Percentiles rank a stretch among this genome's conserved stretches.
These are phyloP conservation scores for Syncephalastrum contaminatum DNA, from an alignment of 371 early-diverging fungal genomes.

Conservation along the genomic window DNA sequence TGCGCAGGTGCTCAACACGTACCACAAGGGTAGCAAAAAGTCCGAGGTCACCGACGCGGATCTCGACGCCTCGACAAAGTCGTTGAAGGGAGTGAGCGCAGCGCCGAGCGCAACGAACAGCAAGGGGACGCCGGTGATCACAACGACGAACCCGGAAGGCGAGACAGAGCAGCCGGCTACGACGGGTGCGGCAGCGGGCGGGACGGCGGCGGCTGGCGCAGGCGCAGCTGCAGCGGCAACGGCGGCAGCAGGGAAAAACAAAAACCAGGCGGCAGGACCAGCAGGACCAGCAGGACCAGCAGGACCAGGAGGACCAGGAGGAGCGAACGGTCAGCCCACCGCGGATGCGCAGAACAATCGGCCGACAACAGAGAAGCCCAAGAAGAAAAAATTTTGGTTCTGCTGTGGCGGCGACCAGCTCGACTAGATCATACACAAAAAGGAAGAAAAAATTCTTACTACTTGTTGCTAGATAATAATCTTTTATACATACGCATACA, in stretches of 20 bases:
- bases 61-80: conserved; percentile 10
- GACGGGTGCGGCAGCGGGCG: background rate
- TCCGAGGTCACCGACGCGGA: conserved; percentile 5
- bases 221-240: conserved; percentile 6
- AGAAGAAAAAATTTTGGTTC: conserved; percentile 14
- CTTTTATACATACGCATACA: no score
- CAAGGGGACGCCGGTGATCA: conserved; percentile 12
- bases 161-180: conserved; percentile 6
- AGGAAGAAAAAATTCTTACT: no score
- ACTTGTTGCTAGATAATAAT: no score
- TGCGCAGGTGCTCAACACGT: conserved; percentile 49
- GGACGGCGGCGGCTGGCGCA: conserved; percentile 4
- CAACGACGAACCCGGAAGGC: conserved; percentile 17
- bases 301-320: background rate
- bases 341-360: background rate
- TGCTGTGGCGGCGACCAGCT: conserved; percentile 10
- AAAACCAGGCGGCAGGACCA: conserved; percentile 1
- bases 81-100: conserved; percentile 15
- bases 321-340: background rate
- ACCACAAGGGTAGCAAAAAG: conserved; percentile 15
- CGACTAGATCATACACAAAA: conserved; percentile 1
- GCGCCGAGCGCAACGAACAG: background rate
- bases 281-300: conserved; percentile 1
- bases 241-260: conserved; percentile 5
- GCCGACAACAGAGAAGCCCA: conserved; percentile 2